A percentile compares a stretch with the other conserved stretches of the same genome.
These are phyloP conservation scores for Blastobotrys elegans DNA, from an alignment of 1,139 yeast species.

Conservation along the genomic window DNA sequence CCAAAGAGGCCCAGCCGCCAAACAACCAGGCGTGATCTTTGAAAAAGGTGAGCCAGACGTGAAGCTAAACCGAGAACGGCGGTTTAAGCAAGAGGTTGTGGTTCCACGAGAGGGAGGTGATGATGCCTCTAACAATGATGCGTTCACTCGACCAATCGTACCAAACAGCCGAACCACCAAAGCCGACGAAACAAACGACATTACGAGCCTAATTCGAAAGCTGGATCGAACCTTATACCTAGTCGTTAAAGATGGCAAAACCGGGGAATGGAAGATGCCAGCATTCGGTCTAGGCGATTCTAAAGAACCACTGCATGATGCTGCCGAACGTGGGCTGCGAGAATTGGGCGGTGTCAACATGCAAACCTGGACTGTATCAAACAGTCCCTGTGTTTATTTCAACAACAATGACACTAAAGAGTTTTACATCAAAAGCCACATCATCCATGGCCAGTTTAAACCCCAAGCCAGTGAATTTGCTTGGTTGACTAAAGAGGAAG, in stretches of 20 bases:
- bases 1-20: constrained; percentile 69
- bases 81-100: constrained; percentile 68
- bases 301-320: constrained; percentile 55
- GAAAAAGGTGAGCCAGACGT: constrained; percentile 83
- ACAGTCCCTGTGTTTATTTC: constrained; percentile 72
- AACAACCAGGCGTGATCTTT: constrained; percentile 70
- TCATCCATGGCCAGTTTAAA: constrained; percentile 77
- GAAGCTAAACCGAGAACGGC: constrained; percentile 82
- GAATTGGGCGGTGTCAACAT: constrained; percentile 67
- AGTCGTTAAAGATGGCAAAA: constrained; percentile 45
- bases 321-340: constrained; percentile 73
- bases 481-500: constrained; percentile 86
- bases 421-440: constrained; percentile 81
- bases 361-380: constrained; percentile 86
- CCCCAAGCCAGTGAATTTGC: constrained; percentile 48
- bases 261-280: constrained; percentile 70
- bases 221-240: constrained; percentile 77
- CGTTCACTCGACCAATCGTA: constrained; percentile 60
- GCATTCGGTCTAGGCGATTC: constrained; percentile 44
- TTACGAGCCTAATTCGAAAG: constrained; percentile 67
- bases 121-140: constrained; percentile 23
- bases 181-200: constrained; percentile 64
- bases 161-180: constrained; percentile 70
- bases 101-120: constrained; percentile 54
- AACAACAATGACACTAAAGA: constrained; percentile 38